phyloP scores from a whole-genome alignment of 2,329 filamentous ascomycete genomes.

The Monilinia aucupariae region DNA sequence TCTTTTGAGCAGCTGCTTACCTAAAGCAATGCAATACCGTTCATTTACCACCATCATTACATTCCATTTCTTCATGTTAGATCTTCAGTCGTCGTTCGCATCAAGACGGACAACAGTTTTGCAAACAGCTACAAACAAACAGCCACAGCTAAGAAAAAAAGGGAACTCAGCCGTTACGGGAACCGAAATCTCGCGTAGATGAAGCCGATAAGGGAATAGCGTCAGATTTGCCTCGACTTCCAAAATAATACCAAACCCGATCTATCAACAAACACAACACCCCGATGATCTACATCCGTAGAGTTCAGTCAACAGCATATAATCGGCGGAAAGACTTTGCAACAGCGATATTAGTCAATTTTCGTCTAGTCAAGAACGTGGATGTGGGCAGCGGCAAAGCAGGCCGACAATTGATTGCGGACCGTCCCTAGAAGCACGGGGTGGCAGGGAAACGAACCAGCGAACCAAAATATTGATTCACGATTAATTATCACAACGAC shows the following conservation, averaged over 20 bases:
- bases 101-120: no score
- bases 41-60: no score
- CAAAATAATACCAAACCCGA: constrained; percentile 13
- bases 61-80: no score
- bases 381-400: constrained; percentile 6
- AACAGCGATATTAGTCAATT: background rate
- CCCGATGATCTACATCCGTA: constrained; percentile 8
- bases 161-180: background rate
- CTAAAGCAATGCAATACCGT: no score
- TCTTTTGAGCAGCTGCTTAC: no score
- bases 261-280: constrained; percentile 7
- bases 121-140: no score
- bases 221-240: constrained; percentile 15
- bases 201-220: constrained; percentile 18
- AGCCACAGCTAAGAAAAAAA: background rate
- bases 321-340: background rate
- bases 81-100: no score
- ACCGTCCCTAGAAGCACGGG: background rate
- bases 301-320: constrained; percentile 4
- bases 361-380: background rate
- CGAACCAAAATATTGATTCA: constrained; percentile 10
- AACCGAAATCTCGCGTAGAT: constrained; percentile 2
- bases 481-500: constrained; percentile 9
- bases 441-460: constrained; percentile 16
- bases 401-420: constrained; percentile 14